Evolutionary conservation across 2,329 filamentous ascomycete genomes (phyloP).

Genomic region (Alternaria brassicae): DNA sequence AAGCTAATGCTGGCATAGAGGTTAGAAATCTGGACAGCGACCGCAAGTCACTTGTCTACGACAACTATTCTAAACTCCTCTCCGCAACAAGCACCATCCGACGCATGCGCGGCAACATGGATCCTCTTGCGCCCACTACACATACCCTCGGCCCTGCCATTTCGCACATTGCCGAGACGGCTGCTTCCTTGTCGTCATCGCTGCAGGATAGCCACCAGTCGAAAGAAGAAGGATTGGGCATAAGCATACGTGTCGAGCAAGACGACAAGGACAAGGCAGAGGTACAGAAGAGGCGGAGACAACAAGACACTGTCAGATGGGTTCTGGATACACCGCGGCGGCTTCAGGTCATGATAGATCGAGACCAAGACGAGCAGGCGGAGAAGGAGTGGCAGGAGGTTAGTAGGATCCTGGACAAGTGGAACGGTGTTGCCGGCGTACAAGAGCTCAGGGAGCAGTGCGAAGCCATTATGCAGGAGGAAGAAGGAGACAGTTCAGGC

Average conservation of each 20-base stretch:
- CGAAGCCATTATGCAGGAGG: constrained; percentile 41
- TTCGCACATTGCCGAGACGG: constrained; percentile 73
- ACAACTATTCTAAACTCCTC: constrained; percentile 97
- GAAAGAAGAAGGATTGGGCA: constrained; percentile 34
- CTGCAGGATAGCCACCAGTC: constrained; percentile 40
- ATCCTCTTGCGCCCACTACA: constrained; percentile 76
- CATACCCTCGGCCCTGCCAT: constrained; percentile 77
- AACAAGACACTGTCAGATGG: constrained; percentile 67
- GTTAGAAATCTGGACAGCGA: constrained; percentile 92
- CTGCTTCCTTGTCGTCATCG: constrained; percentile 51
- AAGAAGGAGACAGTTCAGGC: constrained; percentile 30
- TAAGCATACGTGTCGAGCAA: constrained; percentile 31
- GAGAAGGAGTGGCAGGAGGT: constrained; percentile 58
- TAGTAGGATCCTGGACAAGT: constrained; percentile 51
- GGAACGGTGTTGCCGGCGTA: constrained; percentile 54
- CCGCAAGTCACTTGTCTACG: constrained; percentile 95
- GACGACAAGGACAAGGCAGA: constrained; percentile 24
- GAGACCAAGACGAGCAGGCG: constrained; percentile 69
- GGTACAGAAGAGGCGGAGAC: constrained; percentile 47
- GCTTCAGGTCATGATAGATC: constrained; percentile 64
- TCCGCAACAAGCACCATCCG: constrained; percentile 95
- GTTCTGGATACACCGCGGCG: constrained; percentile 68
- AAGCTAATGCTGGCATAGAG: constrained; percentile 56
- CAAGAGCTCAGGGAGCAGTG: constrained; percentile 51
- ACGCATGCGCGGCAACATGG: constrained; percentile 84